Base-by-base conservation (phyloP, 2,329 filamentous ascomycete species). In the Phaeophleospora eucalypticola region DNA sequence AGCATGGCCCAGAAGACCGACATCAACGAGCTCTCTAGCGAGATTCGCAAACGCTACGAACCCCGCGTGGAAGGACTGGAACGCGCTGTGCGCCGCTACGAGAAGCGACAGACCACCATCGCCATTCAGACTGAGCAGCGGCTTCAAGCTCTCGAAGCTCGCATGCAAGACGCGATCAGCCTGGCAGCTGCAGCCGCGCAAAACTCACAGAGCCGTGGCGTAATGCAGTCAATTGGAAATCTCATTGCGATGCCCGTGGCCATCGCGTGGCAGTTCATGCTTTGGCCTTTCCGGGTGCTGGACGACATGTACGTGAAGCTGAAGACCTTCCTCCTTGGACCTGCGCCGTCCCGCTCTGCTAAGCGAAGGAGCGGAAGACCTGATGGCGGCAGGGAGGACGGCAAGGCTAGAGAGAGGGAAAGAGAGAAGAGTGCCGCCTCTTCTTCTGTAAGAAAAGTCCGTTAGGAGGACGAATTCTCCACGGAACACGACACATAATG, bases 61-160 rank as follows among this genome's bases (percentile, higher is more conserved):
- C 84, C 88, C 0, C 89, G 96, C 49, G 76, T 97, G 4, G 90
- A 96, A 59, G 87, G 89, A 0, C 73, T 97, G 24, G 93, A 89
- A 58, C 83, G 91, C 39, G 90, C 91, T 3, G 86, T 97, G 36
- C 80, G 91, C 16, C 82, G 89, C 29, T 95, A 95, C 60, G 91
- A 97, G 71, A 96, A 95, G 70, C 87, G 89, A 59, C 82, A 86
- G 3, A 84, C 84, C 0, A 74, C 90, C 6, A 78, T 89, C 20
- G 79, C 86, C 8, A 77, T 85, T 45, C 84, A 91, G 61, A 87
- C 83, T 2, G 89, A 95, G 54, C 79, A 82, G 7, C 80, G 86
- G 18, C 79, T 96, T 48, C 78, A 81, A 34, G 78, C 82, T 16
- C 73, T 95, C 3, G 86, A 95, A 54, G 72, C 75, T 0, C 78